phyloP scores from a whole-genome alignment of 2,329 filamentous ascomycete species.

The Penicillium psychrosexuale region DNA sequence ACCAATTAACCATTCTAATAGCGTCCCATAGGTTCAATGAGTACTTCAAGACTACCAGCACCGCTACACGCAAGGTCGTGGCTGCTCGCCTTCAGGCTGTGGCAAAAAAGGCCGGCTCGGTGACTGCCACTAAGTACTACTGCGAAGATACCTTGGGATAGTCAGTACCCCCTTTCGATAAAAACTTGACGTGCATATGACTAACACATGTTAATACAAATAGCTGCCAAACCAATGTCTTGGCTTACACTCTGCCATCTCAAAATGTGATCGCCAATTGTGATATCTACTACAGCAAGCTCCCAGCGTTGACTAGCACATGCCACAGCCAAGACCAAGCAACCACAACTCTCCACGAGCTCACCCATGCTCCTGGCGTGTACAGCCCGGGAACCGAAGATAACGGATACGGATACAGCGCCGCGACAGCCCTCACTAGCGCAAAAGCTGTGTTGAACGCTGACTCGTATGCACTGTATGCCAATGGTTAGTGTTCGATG shows the following conservation, averaged over 20 bases:
- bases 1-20: not conserved
- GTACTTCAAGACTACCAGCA: conserved; percentile 61
- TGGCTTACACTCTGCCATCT: conserved; percentile 61
- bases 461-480: conserved; percentile 58
- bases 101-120: conserved; percentile 55
- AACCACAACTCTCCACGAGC: conserved; percentile 64
- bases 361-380: conserved; percentile 58
- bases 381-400: conserved; percentile 58
- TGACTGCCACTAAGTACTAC: conserved; percentile 53
- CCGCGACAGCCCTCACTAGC: conserved; percentile 45
- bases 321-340: conserved; percentile 67
- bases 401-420: conserved; percentile 57
- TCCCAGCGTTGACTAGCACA: conserved; percentile 48
- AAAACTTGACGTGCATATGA: not conserved
- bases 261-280: conserved; percentile 60
- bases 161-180: not conserved
- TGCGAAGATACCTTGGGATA: conserved; percentile 57
- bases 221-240: conserved; percentile 49
- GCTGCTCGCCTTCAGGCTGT: conserved; percentile 53
- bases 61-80: conserved; percentile 49
- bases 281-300: conserved; percentile 52
- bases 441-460: conserved; percentile 59
- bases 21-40: conserved; percentile 28
- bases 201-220: not conserved
- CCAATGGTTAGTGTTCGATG: conserved; percentile 41